Base-by-base conservation (phyloP, 1,139 yeast species). In the Meyerozyma elateridarum region DNA sequence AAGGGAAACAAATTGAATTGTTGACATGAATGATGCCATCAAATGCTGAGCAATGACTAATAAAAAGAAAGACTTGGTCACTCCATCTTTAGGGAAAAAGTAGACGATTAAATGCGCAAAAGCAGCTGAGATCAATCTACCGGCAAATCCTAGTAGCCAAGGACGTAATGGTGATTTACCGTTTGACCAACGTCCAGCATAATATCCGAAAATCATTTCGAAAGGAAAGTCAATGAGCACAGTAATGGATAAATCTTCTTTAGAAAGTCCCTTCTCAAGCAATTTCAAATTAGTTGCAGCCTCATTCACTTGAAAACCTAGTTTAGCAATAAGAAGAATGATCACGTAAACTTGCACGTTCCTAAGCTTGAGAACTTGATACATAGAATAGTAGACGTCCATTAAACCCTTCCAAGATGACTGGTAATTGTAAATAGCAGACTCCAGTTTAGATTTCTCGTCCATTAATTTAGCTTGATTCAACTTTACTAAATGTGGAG, bases 261-360 rank as follows among this genome's bases (percentile, higher is more conserved):
- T 85, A 21, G 93, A 79, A 32, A 91, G 75, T 0, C 99, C 99
- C 51, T 82, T 83, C 53, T 91, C 99, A n/a, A 91, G 64, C 16
- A 93, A 65, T 52, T 89, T 91, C 47, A 91, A 70, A 50, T 89
- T 89, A 1, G 98, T 91, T 15, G 95, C 97, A 4, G 94, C 89
- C 54, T 91, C 99, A 48, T 89, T 91, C 13, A 91, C 95, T 52
- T 89, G 96, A 54, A 91, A 93, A 4, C 96, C 98, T 36, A 91
- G 70, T 53, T 91, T 91, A 22, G 95, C 82, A 11, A 87, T 56
- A 29, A 91, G 58, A 48, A 88, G 88, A 8, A 93, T 75, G 1
- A 79, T 48, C 18, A 88, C 81, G 45, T 91, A 75, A 6, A 77
- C 67, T 52, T 80, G 91, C 24, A 91, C 82, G 39, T 87, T 79